Base-by-base conservation (phyloP, 192 early-diverging fungal species). In the Entomortierella beljakovae region DNA sequence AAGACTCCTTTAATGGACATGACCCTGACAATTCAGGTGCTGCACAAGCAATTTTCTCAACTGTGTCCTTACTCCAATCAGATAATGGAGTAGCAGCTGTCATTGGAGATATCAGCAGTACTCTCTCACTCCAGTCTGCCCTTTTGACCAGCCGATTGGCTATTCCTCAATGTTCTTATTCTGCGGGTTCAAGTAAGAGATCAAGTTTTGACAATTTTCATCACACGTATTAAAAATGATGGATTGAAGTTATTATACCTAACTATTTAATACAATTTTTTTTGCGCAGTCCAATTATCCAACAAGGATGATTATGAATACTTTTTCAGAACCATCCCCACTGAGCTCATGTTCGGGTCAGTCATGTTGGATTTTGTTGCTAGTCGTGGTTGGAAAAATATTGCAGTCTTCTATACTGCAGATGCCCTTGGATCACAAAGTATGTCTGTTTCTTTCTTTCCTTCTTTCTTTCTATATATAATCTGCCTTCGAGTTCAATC, bases 271-370 rank as follows among this genome's bases (percentile, higher is more conserved):
- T 52, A 26, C 28, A 10, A 42, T 51, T 35, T 15, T 0, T 11
- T 50, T 35, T 22, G 2, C 1, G 15, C 25, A 87, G 85, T 77
- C 32, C 71, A 82, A 43, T 64, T 87, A 11, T 84, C 85, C 9
- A 84, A 73, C 57, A 87, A 84, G 46, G 63, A 70, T 25, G 81
- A 87, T 34, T 87, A 83, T 53, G 70, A 73, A 25, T 83, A 84
- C 56, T 87, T 87, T 38, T 87, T 83, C 60, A 63, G 85, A 56
- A 87, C 85, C 0, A 84, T 87, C 40, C 85, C 85, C 8, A 87
- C 85, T 6, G 80, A 87, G n/a, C 74, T 84, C 31, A 83, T 87
- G 53, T 81, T 87, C 64, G 82, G 80, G 16, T 59, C 69, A 50
- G 81, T 81, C 25, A 84, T 87, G 80, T 55, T 87, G 29, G 66